These are phyloP conservation scores for Apophysomyces elegans DNA, from an alignment of 371 early-diverging fungal genomes.

Conservation along the genomic window DNA sequence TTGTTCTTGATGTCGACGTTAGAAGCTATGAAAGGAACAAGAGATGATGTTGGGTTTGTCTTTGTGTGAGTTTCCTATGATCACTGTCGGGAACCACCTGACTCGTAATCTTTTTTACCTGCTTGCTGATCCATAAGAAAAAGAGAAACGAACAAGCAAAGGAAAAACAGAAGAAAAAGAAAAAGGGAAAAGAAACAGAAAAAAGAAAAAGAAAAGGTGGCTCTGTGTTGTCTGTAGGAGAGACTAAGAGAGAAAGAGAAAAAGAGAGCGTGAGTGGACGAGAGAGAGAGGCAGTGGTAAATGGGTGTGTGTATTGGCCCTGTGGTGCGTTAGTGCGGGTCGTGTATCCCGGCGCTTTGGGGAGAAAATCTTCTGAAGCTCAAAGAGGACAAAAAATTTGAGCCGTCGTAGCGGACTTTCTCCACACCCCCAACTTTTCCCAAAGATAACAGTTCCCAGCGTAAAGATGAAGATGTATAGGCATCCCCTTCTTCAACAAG, in stretches of 20 bases:
- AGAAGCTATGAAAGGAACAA: background rate
- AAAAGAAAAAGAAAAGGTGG: slow-evolving; percentile 8
- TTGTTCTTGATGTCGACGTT: slow-evolving; percentile 38
- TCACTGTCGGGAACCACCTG: background rate
- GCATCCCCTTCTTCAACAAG: background rate
- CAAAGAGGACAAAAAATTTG: background rate
- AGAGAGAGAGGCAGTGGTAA: too few species aligned
- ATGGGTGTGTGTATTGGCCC: too few species aligned
- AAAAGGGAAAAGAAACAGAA: slow-evolving; percentile 2
- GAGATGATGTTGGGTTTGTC: background rate
- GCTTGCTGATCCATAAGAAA: slow-evolving; percentile 7
- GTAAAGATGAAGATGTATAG: too few species aligned
- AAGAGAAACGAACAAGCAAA: background rate
- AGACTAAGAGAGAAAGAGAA: too few species aligned
- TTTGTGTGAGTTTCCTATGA: too few species aligned
- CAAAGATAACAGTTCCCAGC: too few species aligned
- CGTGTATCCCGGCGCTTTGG: slow-evolving; percentile 6
- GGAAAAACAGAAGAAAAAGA: background rate
- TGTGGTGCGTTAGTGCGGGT: too few species aligned
- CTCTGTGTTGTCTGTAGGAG: too few species aligned
- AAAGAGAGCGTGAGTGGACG: too few species aligned
- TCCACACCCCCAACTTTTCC: slow-evolving; percentile 8
- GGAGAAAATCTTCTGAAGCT: slow-evolving; percentile 1
- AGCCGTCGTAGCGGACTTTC: background rate
- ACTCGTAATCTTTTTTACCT: slow-evolving; percentile 1